Base-by-base conservation (phyloP, 352 stramenopile genomes). In the Albugo candida region DNA sequence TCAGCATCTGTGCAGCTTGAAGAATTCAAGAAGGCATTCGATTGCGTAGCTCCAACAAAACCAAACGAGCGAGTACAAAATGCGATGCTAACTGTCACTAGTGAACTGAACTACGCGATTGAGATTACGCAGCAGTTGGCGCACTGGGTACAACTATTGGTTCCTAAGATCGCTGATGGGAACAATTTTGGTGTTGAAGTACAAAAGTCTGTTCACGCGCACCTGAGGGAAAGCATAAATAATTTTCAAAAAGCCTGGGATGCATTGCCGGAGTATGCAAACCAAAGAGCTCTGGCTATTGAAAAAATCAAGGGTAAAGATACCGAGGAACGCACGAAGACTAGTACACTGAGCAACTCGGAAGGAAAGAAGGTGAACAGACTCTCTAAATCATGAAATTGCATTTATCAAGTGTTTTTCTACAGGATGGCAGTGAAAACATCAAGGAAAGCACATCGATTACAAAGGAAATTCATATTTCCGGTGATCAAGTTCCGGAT, bases 151-250 rank as follows among this genome's bases (percentile, higher is more conserved):
- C 62, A 76, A 48, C 56, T 89, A 48, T 65, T 74, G 20, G 68
- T 86, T 37, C 76, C 76, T 24, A 75, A 74, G 54, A 66, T 86
- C 43, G 69, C 68, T 31, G 76, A 89, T 53, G 76, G 76, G 57
- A 89, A 89, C 63, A 89, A 89, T 59, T 89, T 89, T 62, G 76
- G 76, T 49, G 76, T 89, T 39, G 76, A 89, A 52, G 76, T 89
- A 59, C 76, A 89, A 55, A 81, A 83, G 56, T 67, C 72, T 47
- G 70, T 74, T 27, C 70, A 59, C 57, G 57, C 75, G 56, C 64
- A 81, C 47, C 44, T 89, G 6, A 86, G 81, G 48, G 67, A 82
- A 48, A 64, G 61, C 34, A 43, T 60, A 24, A 69, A 75, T 13
- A 67, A 64, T 52, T 79, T 73, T 55, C 74, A 86, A 57, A 86